Evolutionary conservation across 1,284 basidiomycete genomes (phyloP).

Genomic region (Irpex sp.): DNA sequence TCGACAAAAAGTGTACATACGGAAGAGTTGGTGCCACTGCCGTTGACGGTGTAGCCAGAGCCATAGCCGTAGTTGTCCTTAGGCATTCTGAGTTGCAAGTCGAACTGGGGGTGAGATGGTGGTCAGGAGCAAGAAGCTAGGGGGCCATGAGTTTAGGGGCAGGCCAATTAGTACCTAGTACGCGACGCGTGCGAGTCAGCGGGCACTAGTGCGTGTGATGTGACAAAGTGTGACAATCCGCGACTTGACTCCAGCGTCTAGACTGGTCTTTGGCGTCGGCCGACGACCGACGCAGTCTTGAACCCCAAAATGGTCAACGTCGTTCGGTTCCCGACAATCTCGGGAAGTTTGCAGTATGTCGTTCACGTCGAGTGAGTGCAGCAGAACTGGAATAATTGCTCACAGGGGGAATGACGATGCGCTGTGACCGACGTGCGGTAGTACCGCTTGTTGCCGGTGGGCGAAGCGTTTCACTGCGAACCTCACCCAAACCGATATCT

Average conservation of each 20-base stretch:
- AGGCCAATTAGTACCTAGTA: background rate
- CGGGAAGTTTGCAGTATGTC: too few species aligned
- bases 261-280: background rate
- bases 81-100: conserved; percentile 2
- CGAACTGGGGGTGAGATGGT: background rate
- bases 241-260: background rate
- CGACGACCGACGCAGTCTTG: background rate
- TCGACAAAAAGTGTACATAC: conserved; percentile 9
- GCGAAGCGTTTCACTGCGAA: too few species aligned
- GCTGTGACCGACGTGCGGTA: too few species aligned
- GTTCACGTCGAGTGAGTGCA: too few species aligned
- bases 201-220: background rate
- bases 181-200: background rate
- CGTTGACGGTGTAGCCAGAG: conserved; percentile 10
- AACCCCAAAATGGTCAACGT: background rate
- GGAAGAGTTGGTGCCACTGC: conserved; percentile 23
- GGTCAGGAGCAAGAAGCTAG: background rate
- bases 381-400: too few species aligned
- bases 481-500: background rate
- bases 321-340: too few species aligned
- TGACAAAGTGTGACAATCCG: background rate
- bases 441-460: too few species aligned
- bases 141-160: background rate
- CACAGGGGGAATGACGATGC: too few species aligned
- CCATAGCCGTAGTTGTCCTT: conserved; percentile 10